These are phyloP conservation scores for Phaeosphaeria sp. DNA, from an alignment of 2,329 filamentous ascomycete species.

Conservation along the genomic window DNA sequence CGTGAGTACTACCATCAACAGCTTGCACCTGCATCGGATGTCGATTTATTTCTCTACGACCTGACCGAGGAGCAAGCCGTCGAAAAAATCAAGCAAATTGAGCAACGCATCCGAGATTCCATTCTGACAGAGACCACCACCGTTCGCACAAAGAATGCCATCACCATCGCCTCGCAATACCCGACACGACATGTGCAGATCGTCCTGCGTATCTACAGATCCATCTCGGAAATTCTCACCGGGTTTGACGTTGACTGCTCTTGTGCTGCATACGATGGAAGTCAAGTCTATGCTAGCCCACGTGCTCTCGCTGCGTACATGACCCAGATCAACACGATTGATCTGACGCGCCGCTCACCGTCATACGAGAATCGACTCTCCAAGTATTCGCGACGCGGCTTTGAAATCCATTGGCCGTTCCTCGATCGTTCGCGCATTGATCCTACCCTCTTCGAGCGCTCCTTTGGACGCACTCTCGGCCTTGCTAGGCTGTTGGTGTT, in stretches of 20 bases:
- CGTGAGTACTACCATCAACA: constrained; percentile 77
- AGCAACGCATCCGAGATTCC: constrained; percentile 74
- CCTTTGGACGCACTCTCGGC: constrained; percentile 76
- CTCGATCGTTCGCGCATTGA: constrained; percentile 79
- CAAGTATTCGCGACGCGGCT: constrained; percentile 81
- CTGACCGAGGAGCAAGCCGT: constrained; percentile 78
- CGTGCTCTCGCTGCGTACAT: constrained; percentile 80
- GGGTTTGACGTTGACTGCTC: constrained; percentile 90
- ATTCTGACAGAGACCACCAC: constrained; percentile 85
- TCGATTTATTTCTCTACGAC: constrained; percentile 85
- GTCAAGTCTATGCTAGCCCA: constrained; percentile 79
- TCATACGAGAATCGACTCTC: constrained; percentile 88
- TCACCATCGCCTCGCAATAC: constrained; percentile 85
- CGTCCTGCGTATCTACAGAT: constrained; percentile 84
- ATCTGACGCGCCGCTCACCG: constrained; percentile 79
- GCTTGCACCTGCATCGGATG: constrained; percentile 82
- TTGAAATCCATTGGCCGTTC: constrained; percentile 81
- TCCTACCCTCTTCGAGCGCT: constrained; percentile 85
- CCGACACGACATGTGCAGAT: constrained; percentile 86
- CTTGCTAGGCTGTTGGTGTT: constrained; percentile 80
- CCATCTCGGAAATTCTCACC: constrained; percentile 81
- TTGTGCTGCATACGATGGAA: constrained; percentile 80
- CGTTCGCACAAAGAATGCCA: constrained; percentile 83
- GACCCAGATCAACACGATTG: constrained; percentile 82
- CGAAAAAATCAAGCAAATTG: constrained; percentile 85